Evolutionary conservation across 2,329 filamentous ascomycete genomes (phyloP).

Genomic region (Fusarium sp.): DNA sequence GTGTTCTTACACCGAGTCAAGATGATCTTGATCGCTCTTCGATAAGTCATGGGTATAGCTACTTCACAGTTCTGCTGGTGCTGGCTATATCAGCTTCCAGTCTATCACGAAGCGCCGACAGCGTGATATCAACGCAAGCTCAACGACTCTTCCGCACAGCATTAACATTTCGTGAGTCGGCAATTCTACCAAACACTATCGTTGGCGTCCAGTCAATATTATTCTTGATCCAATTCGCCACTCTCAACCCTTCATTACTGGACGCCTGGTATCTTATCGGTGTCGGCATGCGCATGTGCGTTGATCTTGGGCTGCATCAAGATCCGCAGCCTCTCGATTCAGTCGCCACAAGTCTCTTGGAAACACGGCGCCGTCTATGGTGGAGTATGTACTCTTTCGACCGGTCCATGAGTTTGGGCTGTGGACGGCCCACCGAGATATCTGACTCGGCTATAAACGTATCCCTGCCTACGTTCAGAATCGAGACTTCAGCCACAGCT

Average conservation of each 20-base stretch:
- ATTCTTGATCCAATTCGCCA: conserved; percentile 9
- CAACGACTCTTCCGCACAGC: conserved; percentile 1
- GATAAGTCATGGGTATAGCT: neutral
- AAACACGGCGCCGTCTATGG: conserved; percentile 11
- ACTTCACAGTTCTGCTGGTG: neutral
- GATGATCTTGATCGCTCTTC: neutral
- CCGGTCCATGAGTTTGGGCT: conserved; percentile 16
- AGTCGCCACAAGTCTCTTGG: neutral
- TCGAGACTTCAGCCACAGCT: neutral
- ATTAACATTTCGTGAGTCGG: neutral
- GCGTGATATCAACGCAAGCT: conserved; percentile 2
- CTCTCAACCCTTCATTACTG: conserved; percentile 5
- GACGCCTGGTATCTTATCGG: conserved; percentile 21
- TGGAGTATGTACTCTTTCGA: conserved; percentile 20
- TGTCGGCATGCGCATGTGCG: conserved; percentile 15
- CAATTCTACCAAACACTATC: conserved; percentile 4
- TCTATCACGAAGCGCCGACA: conserved; percentile 11
- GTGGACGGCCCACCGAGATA: conserved; percentile 10
- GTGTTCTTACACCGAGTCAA: neutral
- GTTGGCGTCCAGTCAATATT: neutral
- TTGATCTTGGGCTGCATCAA: conserved; percentile 12
- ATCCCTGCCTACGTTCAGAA: conserved; percentile 3
- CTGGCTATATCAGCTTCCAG: conserved; percentile 9
- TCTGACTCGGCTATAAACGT: conserved; percentile 3
- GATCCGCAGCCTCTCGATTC: neutral